Conservation (phyloP, 805 yeast genomes). For the Kluyveromyces dobzhanskii region DNA sequence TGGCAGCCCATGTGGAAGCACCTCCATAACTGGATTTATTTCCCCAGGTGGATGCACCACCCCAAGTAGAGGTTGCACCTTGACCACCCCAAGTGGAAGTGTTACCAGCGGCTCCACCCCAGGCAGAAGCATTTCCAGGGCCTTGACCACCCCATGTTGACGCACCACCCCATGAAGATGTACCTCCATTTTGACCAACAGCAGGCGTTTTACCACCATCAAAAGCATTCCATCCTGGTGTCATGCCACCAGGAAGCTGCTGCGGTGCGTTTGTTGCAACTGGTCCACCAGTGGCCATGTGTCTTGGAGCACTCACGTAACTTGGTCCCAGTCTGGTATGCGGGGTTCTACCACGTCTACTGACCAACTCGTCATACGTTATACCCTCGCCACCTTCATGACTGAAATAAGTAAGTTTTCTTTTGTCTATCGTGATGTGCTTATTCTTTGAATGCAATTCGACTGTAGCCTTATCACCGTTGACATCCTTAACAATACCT, state of each 20-base stretch:
- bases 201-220: constrained; percentile 43
- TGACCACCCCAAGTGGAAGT: constrained; percentile 28
- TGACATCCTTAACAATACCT: constrained; percentile 90
- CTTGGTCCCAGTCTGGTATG: constrained; percentile 30
- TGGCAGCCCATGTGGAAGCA: constrained; percentile 39
- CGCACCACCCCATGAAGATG: constrained; percentile 30
- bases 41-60: constrained; percentile 33
- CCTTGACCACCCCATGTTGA: constrained; percentile 36
- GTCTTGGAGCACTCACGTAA: constrained; percentile 28
- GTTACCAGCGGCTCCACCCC: constrained; percentile 25
- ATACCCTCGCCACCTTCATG: constrained; percentile 56
- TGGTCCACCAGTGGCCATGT: constrained; percentile 26
- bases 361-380: constrained; percentile 73
- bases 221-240: constrained; percentile 48
- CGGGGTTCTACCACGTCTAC: constrained; percentile 35
- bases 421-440: constrained; percentile 74
- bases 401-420: constrained; percentile 65
- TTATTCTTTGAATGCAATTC: constrained; percentile 91
- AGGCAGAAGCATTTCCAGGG: constrained; percentile 31
- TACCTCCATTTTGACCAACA: constrained; percentile 26
- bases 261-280: constrained; percentile 26
- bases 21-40: constrained; percentile 37
- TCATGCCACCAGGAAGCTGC: constrained; percentile 35
- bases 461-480: constrained; percentile 83
- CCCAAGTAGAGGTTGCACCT: constrained; percentile 32